These are phyloP conservation scores for Blastobotrys parvus DNA, from an alignment of 805 yeast species.

Conservation along the genomic window DNA sequence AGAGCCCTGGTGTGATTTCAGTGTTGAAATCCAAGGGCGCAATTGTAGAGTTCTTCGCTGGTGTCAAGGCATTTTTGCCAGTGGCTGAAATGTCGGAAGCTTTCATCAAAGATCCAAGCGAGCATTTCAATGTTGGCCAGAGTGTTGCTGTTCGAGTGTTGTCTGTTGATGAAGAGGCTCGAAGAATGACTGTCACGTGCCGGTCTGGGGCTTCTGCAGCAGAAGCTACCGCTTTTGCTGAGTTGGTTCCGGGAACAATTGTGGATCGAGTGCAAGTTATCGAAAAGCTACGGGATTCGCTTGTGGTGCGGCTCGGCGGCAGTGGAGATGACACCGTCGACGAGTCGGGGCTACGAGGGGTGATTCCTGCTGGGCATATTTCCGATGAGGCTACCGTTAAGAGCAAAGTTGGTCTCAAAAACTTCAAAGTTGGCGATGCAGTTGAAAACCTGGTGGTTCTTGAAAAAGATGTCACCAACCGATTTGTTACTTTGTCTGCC, in stretches of 20 bases:
- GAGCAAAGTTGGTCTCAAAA: conserved; percentile 50
- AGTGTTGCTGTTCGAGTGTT: conserved; percentile 65
- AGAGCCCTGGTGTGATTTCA: conserved; percentile 67
- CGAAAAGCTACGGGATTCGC: conserved; percentile 68
- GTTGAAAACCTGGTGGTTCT: conserved; percentile 52
- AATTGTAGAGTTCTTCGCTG: conserved; percentile 74
- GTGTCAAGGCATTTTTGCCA: conserved; percentile 72
- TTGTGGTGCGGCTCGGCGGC: conserved; percentile 38
- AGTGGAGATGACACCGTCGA: no score
- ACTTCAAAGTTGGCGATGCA: conserved; percentile 51
- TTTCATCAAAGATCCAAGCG: conserved; percentile 66
- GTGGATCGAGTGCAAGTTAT: conserved; percentile 51
- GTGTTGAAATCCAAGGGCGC: conserved; percentile 71
- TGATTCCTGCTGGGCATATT: conserved; percentile 64
- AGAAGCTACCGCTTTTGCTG: conserved; percentile 38
- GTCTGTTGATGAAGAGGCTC: conserved; percentile 43
- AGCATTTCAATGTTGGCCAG: conserved; percentile 76
- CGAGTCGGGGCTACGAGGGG: conserved; percentile 51
- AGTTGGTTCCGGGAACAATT: conserved; percentile 40
- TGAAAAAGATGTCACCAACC: conserved; percentile 54
- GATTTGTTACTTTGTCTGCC: conserved; percentile 53
- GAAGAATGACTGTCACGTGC: conserved; percentile 64
- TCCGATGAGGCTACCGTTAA: conserved; percentile 71
- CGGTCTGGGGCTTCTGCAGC: conserved; percentile 37
- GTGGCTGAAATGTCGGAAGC: conserved; percentile 85